Conservation (phyloP, 2,329 filamentous ascomycete genomes). For the Dothistroma pini region DNA sequence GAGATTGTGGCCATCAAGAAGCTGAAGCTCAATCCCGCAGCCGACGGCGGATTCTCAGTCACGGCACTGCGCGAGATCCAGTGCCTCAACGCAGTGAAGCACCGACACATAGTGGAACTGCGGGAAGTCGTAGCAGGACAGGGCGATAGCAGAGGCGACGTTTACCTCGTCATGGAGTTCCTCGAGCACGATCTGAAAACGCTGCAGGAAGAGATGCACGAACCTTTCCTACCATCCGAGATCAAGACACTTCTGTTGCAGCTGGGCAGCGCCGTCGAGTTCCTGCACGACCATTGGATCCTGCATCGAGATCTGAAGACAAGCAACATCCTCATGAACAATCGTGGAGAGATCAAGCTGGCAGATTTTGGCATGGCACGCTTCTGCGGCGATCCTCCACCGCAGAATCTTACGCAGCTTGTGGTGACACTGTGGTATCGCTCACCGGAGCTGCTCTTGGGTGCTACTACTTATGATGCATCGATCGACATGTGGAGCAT, state of each 20-base stretch:
- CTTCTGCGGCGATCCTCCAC: constrained; percentile 73
- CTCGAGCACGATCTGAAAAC: constrained; percentile 95
- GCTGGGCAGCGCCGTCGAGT: constrained; percentile 73
- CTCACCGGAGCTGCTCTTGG: constrained; percentile 83
- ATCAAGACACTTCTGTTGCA: constrained; percentile 86
- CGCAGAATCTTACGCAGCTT: constrained; percentile 75
- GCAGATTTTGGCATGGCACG: constrained; percentile 98
- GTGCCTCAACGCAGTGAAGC: constrained; percentile 74
- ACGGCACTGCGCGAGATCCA: constrained; percentile 93
- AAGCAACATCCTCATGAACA: constrained; percentile 90
- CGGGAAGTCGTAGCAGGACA: constrained; percentile 66
- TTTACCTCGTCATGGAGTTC: constrained; percentile 96
- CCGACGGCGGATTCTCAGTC: constrained; percentile 77
- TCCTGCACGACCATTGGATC: constrained; percentile 86
- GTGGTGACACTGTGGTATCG: constrained; percentile 99
- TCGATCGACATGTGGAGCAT: constrained; percentile 94
- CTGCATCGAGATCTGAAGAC: constrained; percentile 88
- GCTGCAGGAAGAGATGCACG: constrained; percentile 87
- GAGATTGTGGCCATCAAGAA: constrained; percentile 88
- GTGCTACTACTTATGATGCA: constrained; percentile 67
- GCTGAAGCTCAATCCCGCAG: constrained; percentile 76
- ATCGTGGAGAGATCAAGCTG: constrained; percentile 89
- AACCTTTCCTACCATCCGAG: constrained; percentile 89
- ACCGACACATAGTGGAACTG: constrained; percentile 78
- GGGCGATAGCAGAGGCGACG: constrained; percentile 47